phyloP scores from a whole-genome alignment of 129 eudicot species.

The Tanacetum coccineum region DNA sequence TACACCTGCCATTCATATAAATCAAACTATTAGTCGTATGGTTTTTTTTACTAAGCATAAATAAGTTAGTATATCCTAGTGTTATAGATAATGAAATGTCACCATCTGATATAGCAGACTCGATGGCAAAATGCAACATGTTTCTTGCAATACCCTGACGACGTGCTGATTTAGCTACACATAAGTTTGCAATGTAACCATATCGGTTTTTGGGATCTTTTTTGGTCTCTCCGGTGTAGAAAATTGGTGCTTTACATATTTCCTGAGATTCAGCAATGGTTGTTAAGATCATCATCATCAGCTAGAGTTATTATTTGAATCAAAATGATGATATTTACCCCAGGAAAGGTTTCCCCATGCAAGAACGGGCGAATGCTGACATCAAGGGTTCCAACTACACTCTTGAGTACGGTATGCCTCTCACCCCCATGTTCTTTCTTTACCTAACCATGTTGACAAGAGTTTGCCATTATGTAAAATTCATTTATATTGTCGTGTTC shows the following conservation, averaged over 20 bases:
- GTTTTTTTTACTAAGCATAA: not conserved
- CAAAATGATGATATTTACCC: slow-evolving; percentile 47
- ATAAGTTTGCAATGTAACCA: slow-evolving; percentile 73
- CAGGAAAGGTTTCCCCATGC: slow-evolving; percentile 75
- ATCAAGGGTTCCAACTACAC: slow-evolving; percentile 85
- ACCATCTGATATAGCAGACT: slow-evolving; percentile 62
- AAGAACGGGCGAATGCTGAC: slow-evolving; percentile 64
- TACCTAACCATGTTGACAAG: slow-evolving; percentile 36
- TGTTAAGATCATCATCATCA: slow-evolving; percentile 1
- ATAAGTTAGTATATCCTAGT: not conserved
- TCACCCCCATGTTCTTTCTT: slow-evolving; percentile 49
- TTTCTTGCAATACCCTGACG: slow-evolving; percentile 82
- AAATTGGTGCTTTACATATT: slow-evolving; percentile 43
- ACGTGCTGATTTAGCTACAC: slow-evolving; percentile 79
- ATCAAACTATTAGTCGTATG: too few species aligned
- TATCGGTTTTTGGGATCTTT: slow-evolving; percentile 42
- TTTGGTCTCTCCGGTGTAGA: slow-evolving; percentile 40
- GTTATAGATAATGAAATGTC: slow-evolving; percentile 15
- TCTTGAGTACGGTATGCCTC: slow-evolving; percentile 50
- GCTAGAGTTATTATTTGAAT: slow-evolving; percentile 8
- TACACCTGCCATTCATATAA: slow-evolving; percentile 44
- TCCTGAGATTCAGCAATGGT: slow-evolving; percentile 39
- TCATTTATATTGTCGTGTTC: not conserved
- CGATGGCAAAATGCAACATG: slow-evolving; percentile 64
- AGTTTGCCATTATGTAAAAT: not conserved